These are phyloP conservation scores for Saccharum officinarum DNA, from an alignment of 176 grass and related monocot species.

Conservation along the genomic window DNA sequence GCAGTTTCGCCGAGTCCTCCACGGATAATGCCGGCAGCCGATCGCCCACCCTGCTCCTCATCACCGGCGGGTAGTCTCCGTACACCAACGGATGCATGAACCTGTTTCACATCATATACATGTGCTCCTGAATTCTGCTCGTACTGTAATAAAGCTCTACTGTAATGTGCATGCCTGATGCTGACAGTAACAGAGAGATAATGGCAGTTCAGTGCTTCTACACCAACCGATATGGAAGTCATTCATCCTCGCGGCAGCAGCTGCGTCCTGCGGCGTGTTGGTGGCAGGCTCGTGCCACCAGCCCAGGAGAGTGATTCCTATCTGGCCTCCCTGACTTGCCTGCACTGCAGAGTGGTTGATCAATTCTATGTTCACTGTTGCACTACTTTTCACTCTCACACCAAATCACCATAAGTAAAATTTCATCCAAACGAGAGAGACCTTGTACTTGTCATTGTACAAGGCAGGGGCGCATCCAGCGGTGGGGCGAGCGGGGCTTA, in stretches of 20 bases:
- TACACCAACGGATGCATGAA: constrained; percentile 68
- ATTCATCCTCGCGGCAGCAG: constrained; percentile 58
- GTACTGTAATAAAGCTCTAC: background rate
- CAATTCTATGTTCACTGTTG: background rate
- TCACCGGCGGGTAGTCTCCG: constrained; percentile 70
- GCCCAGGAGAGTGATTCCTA: constrained; percentile 65
- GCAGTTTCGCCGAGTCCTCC: constrained; percentile 46
- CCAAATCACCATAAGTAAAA: no score
- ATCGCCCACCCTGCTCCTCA: constrained; percentile 51
- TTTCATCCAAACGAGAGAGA: no score
- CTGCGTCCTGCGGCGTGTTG: constrained; percentile 37
- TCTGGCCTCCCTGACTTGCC: constrained; percentile 61
- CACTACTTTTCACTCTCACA: no score
- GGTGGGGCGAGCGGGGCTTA: no score
- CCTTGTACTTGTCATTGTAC: constrained; percentile 49
- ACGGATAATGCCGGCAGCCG: constrained; percentile 42
- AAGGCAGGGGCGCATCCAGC: no score
- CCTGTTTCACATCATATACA: constrained; percentile 31
- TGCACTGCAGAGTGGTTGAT: background rate
- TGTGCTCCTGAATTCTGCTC: background rate
- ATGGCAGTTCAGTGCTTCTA: no score
- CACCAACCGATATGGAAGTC: constrained; percentile 91
- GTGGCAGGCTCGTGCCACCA: constrained; percentile 67
- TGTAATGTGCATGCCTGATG: background rate
- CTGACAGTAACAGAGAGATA: no score